Percentiles rank a stretch among this genome's conserved stretches.
phyloP scores from a whole-genome alignment of 768 basidiomycete genomes.

The Pisolithus marmoratus region DNA sequence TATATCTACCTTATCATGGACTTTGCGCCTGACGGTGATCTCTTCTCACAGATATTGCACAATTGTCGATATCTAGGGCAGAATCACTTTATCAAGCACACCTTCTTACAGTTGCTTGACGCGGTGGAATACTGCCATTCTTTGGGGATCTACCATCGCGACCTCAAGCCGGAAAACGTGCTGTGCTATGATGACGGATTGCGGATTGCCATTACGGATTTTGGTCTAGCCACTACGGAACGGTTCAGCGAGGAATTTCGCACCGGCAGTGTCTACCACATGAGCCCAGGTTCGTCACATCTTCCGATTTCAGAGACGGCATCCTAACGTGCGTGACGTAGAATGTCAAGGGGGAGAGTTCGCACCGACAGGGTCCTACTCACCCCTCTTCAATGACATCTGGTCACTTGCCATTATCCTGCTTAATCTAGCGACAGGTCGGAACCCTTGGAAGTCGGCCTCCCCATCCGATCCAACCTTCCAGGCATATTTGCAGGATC shows the following conservation, averaged over 20 bases:
- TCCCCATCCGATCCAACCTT: conserved; percentile 80
- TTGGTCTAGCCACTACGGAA: conserved; percentile 90
- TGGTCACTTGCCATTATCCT: conserved; percentile 97
- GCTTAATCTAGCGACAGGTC: conserved; percentile 89
- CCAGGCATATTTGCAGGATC: conserved; percentile 77
- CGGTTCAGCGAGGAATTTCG: conserved; percentile 81
- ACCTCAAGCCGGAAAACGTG: conserved; percentile 96
- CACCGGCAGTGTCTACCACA: conserved; percentile 97
- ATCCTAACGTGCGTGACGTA: conserved; percentile 31
- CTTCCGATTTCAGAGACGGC: conserved; percentile 6
- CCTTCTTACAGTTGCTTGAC: conserved; percentile 91
- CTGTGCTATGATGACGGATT: conserved; percentile 77
- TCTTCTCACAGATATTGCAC: conserved; percentile 86
- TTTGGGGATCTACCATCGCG: conserved; percentile 90
- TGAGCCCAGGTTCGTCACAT: conserved; percentile 75
- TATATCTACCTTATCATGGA: conserved; percentile 92
- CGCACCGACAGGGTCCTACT: conserved; percentile 63
- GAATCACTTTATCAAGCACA: conserved; percentile 76
- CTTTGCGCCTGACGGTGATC: conserved; percentile 84
- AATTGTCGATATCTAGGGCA: conserved; percentile 75
- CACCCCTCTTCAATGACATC: conserved; percentile 85
- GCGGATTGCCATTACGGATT: conserved; percentile 85
- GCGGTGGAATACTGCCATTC: conserved; percentile 92
- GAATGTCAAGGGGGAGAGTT: conserved; percentile 81
- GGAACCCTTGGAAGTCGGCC: conserved; percentile 96